Evolutionary conservation across 2,329 filamentous ascomycete species (phyloP), one percentile per base, ranked within the genome.

Genomic region (Penicillium sp.): DNA sequence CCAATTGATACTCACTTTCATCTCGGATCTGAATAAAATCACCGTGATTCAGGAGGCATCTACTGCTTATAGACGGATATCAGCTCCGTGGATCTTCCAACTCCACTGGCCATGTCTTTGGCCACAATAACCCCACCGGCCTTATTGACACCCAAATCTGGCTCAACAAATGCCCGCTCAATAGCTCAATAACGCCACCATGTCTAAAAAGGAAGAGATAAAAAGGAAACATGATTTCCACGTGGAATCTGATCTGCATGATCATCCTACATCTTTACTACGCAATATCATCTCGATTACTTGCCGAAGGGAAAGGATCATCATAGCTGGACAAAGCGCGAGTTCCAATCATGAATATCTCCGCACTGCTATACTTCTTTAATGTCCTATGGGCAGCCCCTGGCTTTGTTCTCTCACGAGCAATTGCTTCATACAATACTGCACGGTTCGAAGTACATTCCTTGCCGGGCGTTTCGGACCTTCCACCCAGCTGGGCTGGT

Each of bases 401-500:
- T 4, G 38, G 38, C 4, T 15, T 54, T n/a, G 21, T 61, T 3
- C 40, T 57, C 10, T 51, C 50, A 1, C 44, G 26, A 8, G 17
- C 21, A 10, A 28, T 43, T 5, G 45, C 26, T 35, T 48, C 34
- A 6, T 49, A 51, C 4, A 37, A 52, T 13, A 51, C 47, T 15
- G 53, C 61, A n/a, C 54, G 50, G 17, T 68, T 66, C 26, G 40
- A 62, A 51, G 62, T 69, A 31, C 56, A 51, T 33, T 58, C 57
- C 7, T 51, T 69, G 29, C 67, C 66, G 13, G 60, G 60, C 40
- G 54, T 53, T 43, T 60, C 62, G 19, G 24, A 53, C 22, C 46
- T 69, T 28, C 63, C 63, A 44, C 35, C 54, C 26, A 69, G 62
- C 50, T 69, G 65, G 67, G 64, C 68, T 51, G 66, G 67, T 22